Base-by-base conservation (phyloP, 768 basidiomycete species). In the Leccinum obscurum region DNA sequence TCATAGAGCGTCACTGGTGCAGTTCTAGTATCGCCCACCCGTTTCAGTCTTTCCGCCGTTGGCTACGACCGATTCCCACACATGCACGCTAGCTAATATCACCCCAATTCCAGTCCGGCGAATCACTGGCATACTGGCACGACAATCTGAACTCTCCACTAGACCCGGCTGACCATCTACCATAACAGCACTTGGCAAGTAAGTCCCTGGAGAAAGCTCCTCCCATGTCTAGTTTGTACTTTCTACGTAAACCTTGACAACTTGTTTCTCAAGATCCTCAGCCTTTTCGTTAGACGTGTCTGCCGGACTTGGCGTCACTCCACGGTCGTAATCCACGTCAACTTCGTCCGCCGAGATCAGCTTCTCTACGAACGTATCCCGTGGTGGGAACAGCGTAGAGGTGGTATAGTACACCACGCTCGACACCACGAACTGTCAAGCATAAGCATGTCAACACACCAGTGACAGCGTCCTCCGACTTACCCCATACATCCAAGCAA, bases 401-500 rank as follows among this genome's bases (percentile, higher is more conserved):
- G 72, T 64, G 59, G 48, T n/a, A 51, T 74, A 74, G 60, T 74
- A 74, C 49, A 74, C 72, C 54, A 66, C 37, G 11, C 62, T 67
- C 39, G 70, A 62, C 24, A 74, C 66, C 15, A 70, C 54, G 7
- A 74, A 74, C 74, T 73, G 32, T 3, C 14, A 49, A 15, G 1
- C 14, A 26, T 55, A 32, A 26, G 49, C 54, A 15, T 34, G 26
- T 24, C 9, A 9, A 32, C 30, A 24, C 22, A 20, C 24, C 3
- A 59, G 46, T 28, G 13, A 48, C 34, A 48, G 22, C 4, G 26
- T 35, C 22, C 37, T 9, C 34, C n/a, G 24, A 76, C 85, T 56
- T 71, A 91, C 89, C 57, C 89, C 89, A 64, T 87, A 90, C 28
- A 94, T 68, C 85, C 89, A 94, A 3, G 88, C 83, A 60, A 93